phyloP scores from a whole-genome alignment of 2,329 filamentous ascomycete species.

The Scedosporium boydii region DNA sequence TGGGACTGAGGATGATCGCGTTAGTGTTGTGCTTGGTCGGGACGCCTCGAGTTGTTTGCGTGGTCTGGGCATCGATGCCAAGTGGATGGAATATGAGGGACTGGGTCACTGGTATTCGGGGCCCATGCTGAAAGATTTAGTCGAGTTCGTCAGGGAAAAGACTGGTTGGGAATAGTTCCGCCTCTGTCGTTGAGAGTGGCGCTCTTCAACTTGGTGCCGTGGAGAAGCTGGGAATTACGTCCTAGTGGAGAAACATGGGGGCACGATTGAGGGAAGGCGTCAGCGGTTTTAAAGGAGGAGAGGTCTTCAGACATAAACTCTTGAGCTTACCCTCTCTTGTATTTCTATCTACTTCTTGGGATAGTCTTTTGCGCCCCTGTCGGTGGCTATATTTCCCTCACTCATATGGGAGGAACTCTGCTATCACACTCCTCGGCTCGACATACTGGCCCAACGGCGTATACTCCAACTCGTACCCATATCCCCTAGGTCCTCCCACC shows the following conservation, averaged over 20 bases:
- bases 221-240: no score
- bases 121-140: slow-evolving; percentile 28
- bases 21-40: slow-evolving; percentile 26
- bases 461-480: not conserved
- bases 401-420: not conserved
- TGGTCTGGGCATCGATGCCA: slow-evolving; percentile 16
- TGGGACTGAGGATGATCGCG: slow-evolving; percentile 29
- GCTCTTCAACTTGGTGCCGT: no score
- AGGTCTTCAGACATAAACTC: no score
- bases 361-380: no score
- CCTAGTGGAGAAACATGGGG: no score
- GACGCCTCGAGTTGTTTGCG: slow-evolving; percentile 17
- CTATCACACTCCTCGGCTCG: not conserved
- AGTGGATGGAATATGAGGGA: slow-evolving; percentile 28
- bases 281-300: no score
- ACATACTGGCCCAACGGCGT: not conserved
- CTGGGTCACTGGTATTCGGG: slow-evolving; percentile 36
- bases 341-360: no score
- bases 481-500: not conserved
- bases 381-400: no score
- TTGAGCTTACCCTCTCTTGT: no score
- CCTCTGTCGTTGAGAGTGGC: no score
- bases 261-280: no score
- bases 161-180: not conserved
- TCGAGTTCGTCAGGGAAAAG: slow-evolving; percentile 18